Evolutionary conservation across 441 rosid species (phyloP).

Genomic region (Croton laevigatus): DNA sequence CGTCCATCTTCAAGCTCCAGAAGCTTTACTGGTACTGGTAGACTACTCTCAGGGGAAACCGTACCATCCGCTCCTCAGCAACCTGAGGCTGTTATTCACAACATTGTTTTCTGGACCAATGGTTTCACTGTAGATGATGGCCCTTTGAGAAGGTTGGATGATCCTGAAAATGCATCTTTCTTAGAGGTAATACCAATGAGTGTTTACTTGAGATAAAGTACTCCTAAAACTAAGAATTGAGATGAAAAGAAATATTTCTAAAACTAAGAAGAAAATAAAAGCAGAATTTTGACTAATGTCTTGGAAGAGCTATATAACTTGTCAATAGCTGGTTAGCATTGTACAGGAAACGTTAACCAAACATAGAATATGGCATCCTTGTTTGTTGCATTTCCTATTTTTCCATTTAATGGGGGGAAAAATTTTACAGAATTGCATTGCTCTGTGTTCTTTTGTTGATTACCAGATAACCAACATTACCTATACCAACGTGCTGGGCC

Average conservation of each 20-base stretch:
- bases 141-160: conserved; percentile 82
- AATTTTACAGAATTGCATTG: not conserved
- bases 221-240: no score
- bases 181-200: conserved; percentile 59
- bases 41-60: conserved; percentile 82
- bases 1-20: conserved; percentile 72
- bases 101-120: conserved; percentile 88
- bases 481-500: not conserved
- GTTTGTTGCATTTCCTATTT: not conserved
- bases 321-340: not conserved
- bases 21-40: conserved; percentile 84
- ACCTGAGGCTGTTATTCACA: conserved; percentile 81
- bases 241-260: not conserved
- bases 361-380: not conserved
- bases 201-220: conserved; percentile 6
- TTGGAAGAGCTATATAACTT: not conserved
- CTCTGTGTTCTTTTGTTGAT: not conserved
- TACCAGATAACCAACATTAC: not conserved
- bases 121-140: conserved; percentile 97
- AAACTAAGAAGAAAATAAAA: no score
- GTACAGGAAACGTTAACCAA: not conserved
- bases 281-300: not conserved
- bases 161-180: conserved; percentile 93
- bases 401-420: not conserved
- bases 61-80: conserved; percentile 70